Evolutionary conservation across 805 yeast species (phyloP), one percentile per base, ranked within the genome.

Genomic region (Metschnikowia peoriensis): DNA sequence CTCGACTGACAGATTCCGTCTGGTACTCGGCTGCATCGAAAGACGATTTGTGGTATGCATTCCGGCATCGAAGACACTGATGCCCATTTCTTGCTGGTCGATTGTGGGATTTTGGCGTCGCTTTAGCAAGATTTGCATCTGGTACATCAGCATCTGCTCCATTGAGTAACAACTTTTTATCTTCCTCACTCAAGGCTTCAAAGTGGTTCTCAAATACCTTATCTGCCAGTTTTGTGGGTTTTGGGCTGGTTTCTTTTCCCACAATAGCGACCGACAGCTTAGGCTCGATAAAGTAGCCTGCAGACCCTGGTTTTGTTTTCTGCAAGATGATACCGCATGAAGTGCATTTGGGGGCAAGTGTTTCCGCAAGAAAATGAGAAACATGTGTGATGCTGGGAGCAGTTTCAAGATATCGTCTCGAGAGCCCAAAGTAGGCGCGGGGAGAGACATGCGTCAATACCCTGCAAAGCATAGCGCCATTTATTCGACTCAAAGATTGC

Each of bases 261-360:
- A 39, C 47, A 12, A 28, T 27, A 10, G 43, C 38, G 6, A 22
- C 22, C 7, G 44, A 14, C 10, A 41, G 15, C 16, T 57, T 41
- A 2, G 54, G 53, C 44, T 48, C 55, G 15, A 59, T 56, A 57
- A 71, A 83, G 60, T 60, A 84, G 1, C 88, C 88, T 0, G 73
- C 71, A 28, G 61, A 54, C 0, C 47, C 39, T 0, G 72, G 64
- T 46, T 76, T 67, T 0, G 51, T 56, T 6, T 62, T 61, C 59
- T 85, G 89, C 17, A 85, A 65, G 9, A 58, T 56, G 7, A 83
- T 67, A 28, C 89, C 89, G 68, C 91, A 85, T 2, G 87, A 77
- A 6, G 70, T 61, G 62, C 90, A 85, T 43, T 58, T 55, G 7
- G 61, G 63, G 16, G 49, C 49, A 14, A 59, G 52, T 22, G 50